Evolutionary conservation across 306 rosid genomes (phyloP).

Genomic region (Dryas octopetala): DNA sequence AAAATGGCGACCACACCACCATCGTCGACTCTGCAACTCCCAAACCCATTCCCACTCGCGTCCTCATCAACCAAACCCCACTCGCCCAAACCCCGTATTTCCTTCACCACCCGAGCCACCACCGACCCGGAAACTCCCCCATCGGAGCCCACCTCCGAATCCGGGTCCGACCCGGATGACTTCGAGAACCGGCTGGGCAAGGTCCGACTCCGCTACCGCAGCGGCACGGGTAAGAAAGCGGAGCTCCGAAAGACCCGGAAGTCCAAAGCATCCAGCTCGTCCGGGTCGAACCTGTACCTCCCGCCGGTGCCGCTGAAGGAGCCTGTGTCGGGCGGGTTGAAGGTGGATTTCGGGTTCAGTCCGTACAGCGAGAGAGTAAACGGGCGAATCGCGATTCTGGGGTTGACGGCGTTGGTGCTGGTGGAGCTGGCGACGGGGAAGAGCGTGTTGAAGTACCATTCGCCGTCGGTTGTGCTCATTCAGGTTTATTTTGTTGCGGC

Average conservation of each 20-base stretch:
- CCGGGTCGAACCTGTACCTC: conserved; percentile 49
- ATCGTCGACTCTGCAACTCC: conserved; percentile 44
- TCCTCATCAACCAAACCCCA: conserved; percentile 41
- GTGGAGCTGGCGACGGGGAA: conserved; percentile 88
- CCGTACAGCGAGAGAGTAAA: conserved; percentile 72
- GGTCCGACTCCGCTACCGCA: conserved; percentile 57
- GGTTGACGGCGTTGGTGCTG: conserved; percentile 66
- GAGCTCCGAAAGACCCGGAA: conserved; percentile 59
- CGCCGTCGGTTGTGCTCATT: conserved; percentile 57
- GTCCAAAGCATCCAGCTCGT: conserved; percentile 35
- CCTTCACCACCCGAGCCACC: conserved; percentile 51
- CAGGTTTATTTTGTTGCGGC: conserved; percentile 87
- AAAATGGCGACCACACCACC: conserved; percentile 57
- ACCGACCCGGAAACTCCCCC: conserved; percentile 53
- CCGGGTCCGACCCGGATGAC: conserved; percentile 18
- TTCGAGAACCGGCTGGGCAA: conserved; percentile 35
- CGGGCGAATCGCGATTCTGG: conserved; percentile 68
- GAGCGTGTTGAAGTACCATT: conserved; percentile 67
- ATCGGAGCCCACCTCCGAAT: conserved; percentile 36
- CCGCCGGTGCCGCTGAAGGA: conserved; percentile 84
- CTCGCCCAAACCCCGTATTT: conserved; percentile 25
- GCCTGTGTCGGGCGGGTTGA: conserved; percentile 60
- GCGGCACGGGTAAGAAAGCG: conserved; percentile 87
- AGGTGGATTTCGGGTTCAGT: conserved; percentile 74
- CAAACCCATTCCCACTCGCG: conserved; percentile 40